Evolutionary conservation across 176 grass and related monocot genomes (phyloP).

Genomic region (Oropetium thomaeum): DNA sequence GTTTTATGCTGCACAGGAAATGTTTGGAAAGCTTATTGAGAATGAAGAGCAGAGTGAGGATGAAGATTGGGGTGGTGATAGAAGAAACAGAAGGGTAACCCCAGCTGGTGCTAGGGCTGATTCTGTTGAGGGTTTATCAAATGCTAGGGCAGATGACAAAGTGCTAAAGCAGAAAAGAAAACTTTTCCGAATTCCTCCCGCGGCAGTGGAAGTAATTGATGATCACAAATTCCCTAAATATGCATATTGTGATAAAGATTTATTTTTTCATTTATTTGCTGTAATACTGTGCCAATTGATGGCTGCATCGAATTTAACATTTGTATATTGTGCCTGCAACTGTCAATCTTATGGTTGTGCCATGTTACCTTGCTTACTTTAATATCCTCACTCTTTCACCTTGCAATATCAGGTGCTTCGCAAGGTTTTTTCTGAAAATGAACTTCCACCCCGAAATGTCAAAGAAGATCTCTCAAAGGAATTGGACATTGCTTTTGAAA

Average conservation of each 20-base stretch:
- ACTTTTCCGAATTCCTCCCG: slow-evolving; percentile 82
- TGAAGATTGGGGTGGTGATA: slow-evolving; percentile 77
- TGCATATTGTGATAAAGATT: background rate
- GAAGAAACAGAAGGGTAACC: slow-evolving; percentile 53
- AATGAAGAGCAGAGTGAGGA: slow-evolving; percentile 79
- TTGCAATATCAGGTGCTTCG: slow-evolving; percentile 63
- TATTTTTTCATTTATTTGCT: slow-evolving; percentile 27
- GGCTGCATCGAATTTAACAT: slow-evolving; percentile 11
- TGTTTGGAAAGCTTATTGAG: slow-evolving; percentile 78
- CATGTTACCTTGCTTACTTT: slow-evolving; percentile 10
- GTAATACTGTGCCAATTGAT: background rate
- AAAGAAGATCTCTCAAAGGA: slow-evolving; percentile 79
- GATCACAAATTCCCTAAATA: background rate
- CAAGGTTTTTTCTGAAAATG: slow-evolving; percentile 70
- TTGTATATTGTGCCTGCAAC: background rate
- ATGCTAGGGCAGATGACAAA: slow-evolving; percentile 42
- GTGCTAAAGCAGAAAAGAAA: slow-evolving; percentile 43
- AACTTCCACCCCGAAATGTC: slow-evolving; percentile 73
- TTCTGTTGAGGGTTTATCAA: slow-evolving; percentile 17
- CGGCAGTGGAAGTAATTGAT: slow-evolving; percentile 59
- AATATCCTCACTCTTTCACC: slow-evolving; percentile 14
- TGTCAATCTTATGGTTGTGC: background rate
- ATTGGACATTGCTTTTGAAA: slow-evolving; percentile 78
- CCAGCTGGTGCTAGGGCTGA: slow-evolving; percentile 32
- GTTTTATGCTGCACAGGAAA: slow-evolving; percentile 59